phyloP scores from a whole-genome alignment of 768 basidiomycete genomes.

The Suillus hirtellus region DNA sequence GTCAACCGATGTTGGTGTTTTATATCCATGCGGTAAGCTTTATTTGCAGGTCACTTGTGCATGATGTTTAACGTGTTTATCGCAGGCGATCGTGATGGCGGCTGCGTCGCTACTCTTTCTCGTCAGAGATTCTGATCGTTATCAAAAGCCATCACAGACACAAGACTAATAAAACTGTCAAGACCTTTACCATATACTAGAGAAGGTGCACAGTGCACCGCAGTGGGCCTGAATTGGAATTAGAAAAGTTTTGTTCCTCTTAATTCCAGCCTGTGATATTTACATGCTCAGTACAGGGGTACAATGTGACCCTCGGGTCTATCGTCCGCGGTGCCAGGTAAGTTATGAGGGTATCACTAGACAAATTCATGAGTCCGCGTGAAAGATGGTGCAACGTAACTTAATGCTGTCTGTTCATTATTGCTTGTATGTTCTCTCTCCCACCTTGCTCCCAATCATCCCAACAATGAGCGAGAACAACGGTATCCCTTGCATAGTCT shows the following conservation, averaged over 20 bases:
- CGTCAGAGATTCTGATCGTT: constrained; percentile 25
- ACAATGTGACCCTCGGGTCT: no score
- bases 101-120: constrained; percentile 24
- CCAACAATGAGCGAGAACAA: constrained; percentile 40
- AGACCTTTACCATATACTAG: neutral
- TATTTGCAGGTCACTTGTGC: neutral
- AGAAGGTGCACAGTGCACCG: neutral
- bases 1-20: constrained; percentile 24
- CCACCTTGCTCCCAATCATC: constrained; percentile 42
- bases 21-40: constrained; percentile 25
- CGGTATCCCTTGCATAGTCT: constrained; percentile 32
- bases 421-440: neutral
- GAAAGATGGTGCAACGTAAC: neutral
- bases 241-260: neutral
- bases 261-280: neutral
- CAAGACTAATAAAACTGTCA: neutral
- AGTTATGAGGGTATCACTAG: neutral
- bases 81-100: constrained; percentile 19
- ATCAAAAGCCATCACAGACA: constrained; percentile 8
- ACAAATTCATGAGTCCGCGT: neutral
- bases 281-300: neutral
- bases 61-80: constrained; percentile 1
- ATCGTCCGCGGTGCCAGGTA: neutral
- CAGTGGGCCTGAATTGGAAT: neutral
- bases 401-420: neutral